Base-by-base conservation (phyloP, 1,284 basidiomycete genomes). In the Baeospora myosura region DNA sequence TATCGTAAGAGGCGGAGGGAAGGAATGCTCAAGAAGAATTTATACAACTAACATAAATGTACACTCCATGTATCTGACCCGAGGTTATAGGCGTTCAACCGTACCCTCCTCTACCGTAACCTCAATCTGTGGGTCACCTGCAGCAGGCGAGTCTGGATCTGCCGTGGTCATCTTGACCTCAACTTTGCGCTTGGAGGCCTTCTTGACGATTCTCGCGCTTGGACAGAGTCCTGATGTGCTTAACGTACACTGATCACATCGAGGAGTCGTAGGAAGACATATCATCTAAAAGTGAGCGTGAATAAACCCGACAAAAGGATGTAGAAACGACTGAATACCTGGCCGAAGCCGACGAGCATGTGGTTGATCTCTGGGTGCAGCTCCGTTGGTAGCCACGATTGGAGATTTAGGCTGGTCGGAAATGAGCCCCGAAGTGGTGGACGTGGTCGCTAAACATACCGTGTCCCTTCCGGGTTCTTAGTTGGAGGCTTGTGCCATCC, bases 321-420 rank as follows among this genome's bases (percentile, higher is more conserved):
- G 29, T 37, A 36, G 14, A 36, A 43, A 16, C 3, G 14, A 50
- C 61, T 41, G n/a, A n/a, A n/a, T 49, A 87, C 86, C 71, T 98
- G 95, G 10, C 93, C 93, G 50, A 96, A 95, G 0, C 93, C 92
- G 5, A 96, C 93, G 3, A 97, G 71, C 62, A 92, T 62, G 40
- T 85, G 83, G 58, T 95, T 96, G 52, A 96, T 91, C 4, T 89
- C 80, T 6, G 72, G 74, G 52, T 90, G 87, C 1, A 88, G 66
- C 45, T 85, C 78, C 17, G 71, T 73, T 0, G 92, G 93, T 1
- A 96, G 72, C 93, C 93, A 96, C 0, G 87, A 90, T 60, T 96
- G 81, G 2, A 96, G 69, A 55, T 93, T 94, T 29, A 93, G 60
- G 40, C 89, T 88, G 44, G 28, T 18, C 28, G 29, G 31, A 24